Conservation (phyloP, 2,329 filamentous ascomycete genomes). For the Fusarium tanahbumbuense region DNA sequence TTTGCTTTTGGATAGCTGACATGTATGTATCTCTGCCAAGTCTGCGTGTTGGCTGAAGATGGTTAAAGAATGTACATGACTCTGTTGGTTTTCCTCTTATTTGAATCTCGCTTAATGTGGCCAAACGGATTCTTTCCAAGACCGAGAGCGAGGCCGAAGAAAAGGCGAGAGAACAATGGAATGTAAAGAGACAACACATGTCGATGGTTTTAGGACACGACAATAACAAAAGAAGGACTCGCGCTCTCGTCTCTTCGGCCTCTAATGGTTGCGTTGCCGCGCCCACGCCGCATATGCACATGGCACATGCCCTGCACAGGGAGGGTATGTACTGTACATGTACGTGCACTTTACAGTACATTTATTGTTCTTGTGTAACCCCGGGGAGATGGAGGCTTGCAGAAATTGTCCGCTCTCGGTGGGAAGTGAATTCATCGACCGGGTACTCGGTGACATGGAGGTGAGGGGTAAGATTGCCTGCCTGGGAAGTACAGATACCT, state of each 20-base stretch:
- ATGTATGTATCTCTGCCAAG: background rate
- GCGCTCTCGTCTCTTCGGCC: slow-evolving; percentile 27
- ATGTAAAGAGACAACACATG: background rate
- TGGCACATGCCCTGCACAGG: background rate
- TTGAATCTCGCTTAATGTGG: background rate
- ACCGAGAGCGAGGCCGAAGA: slow-evolving; percentile 9
- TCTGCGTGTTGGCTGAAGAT: background rate
- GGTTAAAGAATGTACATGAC: background rate
- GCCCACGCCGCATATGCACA: background rate
- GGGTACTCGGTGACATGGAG: slow-evolving; percentile 34
- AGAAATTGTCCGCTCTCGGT: slow-evolving; percentile 33
- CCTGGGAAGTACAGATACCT: background rate
- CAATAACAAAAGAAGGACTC: background rate
- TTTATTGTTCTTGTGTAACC: slow-evolving; percentile 16
- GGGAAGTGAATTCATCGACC: slow-evolving; percentile 13
- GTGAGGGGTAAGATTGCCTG: slow-evolving; percentile 9
- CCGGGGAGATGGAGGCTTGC: slow-evolving; percentile 35
- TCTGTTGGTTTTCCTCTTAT: background rate
- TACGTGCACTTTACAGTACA: background rate
- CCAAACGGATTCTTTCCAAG: background rate
- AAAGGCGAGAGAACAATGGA: slow-evolving; percentile 4
- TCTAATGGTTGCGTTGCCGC: slow-evolving; percentile 13
- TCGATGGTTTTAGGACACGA: background rate
- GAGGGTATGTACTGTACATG: background rate
- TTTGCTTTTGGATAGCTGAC: background rate